Evolutionary conservation across 2,329 filamentous ascomycete species (phyloP).

Genomic region (Penicillium decumbens): DNA sequence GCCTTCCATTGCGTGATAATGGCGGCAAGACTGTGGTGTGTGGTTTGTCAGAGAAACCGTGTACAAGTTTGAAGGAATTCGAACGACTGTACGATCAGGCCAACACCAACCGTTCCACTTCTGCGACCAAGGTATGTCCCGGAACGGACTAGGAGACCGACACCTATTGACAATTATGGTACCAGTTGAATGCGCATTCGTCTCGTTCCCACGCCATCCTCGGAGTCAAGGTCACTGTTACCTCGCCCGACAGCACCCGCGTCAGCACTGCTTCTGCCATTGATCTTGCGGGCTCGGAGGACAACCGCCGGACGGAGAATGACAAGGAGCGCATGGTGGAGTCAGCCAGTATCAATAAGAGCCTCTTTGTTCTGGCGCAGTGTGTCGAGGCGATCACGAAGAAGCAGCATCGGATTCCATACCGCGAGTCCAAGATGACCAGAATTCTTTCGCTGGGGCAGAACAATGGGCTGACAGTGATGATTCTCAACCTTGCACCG

Average conservation of each 20-base stretch:
- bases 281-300: conserved; percentile 90
- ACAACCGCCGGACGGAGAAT: conserved; percentile 91
- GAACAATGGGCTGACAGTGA: conserved; percentile 91
- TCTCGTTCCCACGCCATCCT: conserved; percentile 87
- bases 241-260: conserved; percentile 60
- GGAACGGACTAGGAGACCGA: conserved; percentile 2
- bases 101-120: conserved; percentile 84
- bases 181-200: conserved; percentile 76
- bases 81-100: conserved; percentile 85
- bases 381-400: conserved; percentile 91
- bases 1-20: conserved; percentile 77
- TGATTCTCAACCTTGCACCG: conserved; percentile 92
- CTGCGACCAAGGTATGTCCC: conserved; percentile 65
- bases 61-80: conserved; percentile 82
- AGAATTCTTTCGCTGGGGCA: conserved; percentile 86
- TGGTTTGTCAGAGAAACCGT: conserved; percentile 76
- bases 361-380: conserved; percentile 86
- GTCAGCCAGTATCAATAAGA: conserved; percentile 96
- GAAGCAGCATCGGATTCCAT: conserved; percentile 73
- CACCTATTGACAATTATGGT: conserved; percentile 17
- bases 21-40: conserved; percentile 83
- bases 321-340: conserved; percentile 89
- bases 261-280: conserved; percentile 89
- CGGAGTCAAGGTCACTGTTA: conserved; percentile 81
- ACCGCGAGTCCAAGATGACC: conserved; percentile 96